Evolutionary conservation across 2,329 filamentous ascomycete genomes (phyloP).

Genomic region (Pseudogymnoascus sp.): DNA sequence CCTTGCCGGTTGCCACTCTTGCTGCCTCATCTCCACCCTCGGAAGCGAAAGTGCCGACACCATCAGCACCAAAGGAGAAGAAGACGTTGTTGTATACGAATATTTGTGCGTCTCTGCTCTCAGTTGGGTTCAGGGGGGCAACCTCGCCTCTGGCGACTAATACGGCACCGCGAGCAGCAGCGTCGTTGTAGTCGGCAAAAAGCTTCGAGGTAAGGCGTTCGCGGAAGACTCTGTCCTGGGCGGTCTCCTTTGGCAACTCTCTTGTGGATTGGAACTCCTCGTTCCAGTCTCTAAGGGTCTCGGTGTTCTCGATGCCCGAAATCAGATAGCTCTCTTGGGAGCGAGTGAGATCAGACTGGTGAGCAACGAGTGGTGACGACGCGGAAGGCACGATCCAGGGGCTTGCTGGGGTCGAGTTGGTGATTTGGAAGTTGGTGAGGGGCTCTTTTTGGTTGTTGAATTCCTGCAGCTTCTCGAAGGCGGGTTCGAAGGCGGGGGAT

Average conservation of each 20-base stretch:
- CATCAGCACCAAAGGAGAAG: slow-evolving; percentile 96
- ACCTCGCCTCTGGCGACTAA: slow-evolving; percentile 90
- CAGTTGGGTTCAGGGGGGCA: slow-evolving; percentile 87
- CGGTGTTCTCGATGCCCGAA: slow-evolving; percentile 83
- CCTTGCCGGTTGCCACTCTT: slow-evolving; percentile 90
- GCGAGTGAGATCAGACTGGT: slow-evolving; percentile 76
- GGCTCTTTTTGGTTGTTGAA: slow-evolving; percentile 80
- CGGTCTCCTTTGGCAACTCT: slow-evolving; percentile 84
- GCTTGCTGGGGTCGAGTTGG: slow-evolving; percentile 83
- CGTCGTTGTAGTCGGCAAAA: slow-evolving; percentile 96
- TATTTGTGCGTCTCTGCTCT: slow-evolving; percentile 87
- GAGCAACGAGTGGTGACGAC: slow-evolving; percentile 55
- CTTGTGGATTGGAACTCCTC: slow-evolving; percentile 97
- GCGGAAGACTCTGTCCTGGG: slow-evolving; percentile 92
- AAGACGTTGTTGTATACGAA: slow-evolving; percentile 99
- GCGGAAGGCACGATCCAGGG: slow-evolving; percentile 80
- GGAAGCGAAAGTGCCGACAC: slow-evolving; percentile 91
- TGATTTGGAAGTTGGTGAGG: slow-evolving; percentile 87
- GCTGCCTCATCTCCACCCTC: slow-evolving; percentile 97
- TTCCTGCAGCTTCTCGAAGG: slow-evolving; percentile 73
- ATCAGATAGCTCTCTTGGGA: slow-evolving; percentile 91
- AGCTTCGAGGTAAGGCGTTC: slow-evolving; percentile 91
- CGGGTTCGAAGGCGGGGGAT: slow-evolving; percentile 71
- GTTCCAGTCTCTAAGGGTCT: slow-evolving; percentile 96
- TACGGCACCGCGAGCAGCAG: slow-evolving; percentile 83